Conservation (phyloP, 164 flowering plant species). For the Sedum album region DNA sequence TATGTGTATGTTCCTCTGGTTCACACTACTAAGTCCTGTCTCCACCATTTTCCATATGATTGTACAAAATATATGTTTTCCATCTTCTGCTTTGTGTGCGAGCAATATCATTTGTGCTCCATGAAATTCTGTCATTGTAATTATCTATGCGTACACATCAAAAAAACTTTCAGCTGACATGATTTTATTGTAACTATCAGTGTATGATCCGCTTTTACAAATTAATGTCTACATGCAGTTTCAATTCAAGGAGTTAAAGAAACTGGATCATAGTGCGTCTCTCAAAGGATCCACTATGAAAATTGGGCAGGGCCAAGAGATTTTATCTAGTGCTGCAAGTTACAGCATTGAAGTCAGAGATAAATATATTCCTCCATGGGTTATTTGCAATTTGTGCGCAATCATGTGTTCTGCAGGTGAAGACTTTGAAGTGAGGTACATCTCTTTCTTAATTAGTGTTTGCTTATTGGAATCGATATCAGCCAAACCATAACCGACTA, state of each 20-base stretch:
- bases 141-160: too few species aligned
- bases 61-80: neutral
- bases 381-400: slow-evolving; percentile 50
- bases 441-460: slow-evolving; percentile 2
- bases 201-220: neutral
- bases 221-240: slow-evolving; percentile 32
- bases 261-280: slow-evolving; percentile 28
- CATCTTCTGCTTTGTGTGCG: neutral
- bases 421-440: slow-evolving; percentile 80
- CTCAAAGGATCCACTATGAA: slow-evolving; percentile 19
- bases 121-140: neutral
- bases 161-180: too few species aligned
- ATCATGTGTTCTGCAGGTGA: slow-evolving; percentile 40
- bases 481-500: neutral
- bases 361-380: slow-evolving; percentile 77
- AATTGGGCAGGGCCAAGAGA: neutral
- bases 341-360: slow-evolving; percentile 75
- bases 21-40: neutral
- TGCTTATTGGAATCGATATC: neutral
- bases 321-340: neutral
- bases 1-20: too few species aligned
- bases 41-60: neutral
- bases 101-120: too few species aligned
- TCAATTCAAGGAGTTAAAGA: slow-evolving; percentile 66
- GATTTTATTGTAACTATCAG: neutral